Evolutionary conservation across 108 stramenopile genomes (phyloP), one percentile per base, ranked within the genome.

Genomic region (Phaeodactylum tricornutum): DNA sequence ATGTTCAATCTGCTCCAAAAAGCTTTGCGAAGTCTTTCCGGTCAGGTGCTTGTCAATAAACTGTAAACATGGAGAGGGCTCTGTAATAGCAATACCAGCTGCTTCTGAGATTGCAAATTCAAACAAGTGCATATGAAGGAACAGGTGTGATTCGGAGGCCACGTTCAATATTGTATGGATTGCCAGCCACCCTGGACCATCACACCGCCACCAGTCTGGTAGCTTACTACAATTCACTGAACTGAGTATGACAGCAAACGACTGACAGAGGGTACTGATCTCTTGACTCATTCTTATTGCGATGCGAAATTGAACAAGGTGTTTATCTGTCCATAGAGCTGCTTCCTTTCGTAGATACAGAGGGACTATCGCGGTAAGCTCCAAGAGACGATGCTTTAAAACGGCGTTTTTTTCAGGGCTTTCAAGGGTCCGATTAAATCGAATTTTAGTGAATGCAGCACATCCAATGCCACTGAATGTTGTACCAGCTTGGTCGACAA

Each of bases 131-230:
- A 62, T 24, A 5, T 47, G 29, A 3, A 53, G 23, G 11, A 43
- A 12, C 5, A 62, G 20, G 22, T 20, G 20, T n/a, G 61, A 53
- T 11, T 20, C 9, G 15, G 61, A 43, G 3, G 29, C 2, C 4
- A 1, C 7, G 11, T 14, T 12, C 19, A 62, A 11, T 11, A 53
- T 14, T 9, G 8, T 27, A 14, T 28, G 29, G 19, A 50, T 15
- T 16, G 16, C 29, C 20, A 44, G 47, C 61, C 61, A 62, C 29
- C 61, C 61, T 1, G 15, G 21, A 21, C 33, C 29, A 7, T 8
- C 34, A 20, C 33, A 7, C 20, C 27, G 45, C 61, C 61, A 62
- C 61, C 61, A 62, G 11, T 17, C 15, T 17, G 61, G 61, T 1
- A 62, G 24, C 27, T 62, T 46, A 1, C 2, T 25, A 22, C 47